Percentiles rank a stretch among this genome's conserved stretches.
Evolutionary conservation across 2,329 filamentous ascomycete genomes (phyloP).

Genomic region (Beauveria caledonica): DNA sequence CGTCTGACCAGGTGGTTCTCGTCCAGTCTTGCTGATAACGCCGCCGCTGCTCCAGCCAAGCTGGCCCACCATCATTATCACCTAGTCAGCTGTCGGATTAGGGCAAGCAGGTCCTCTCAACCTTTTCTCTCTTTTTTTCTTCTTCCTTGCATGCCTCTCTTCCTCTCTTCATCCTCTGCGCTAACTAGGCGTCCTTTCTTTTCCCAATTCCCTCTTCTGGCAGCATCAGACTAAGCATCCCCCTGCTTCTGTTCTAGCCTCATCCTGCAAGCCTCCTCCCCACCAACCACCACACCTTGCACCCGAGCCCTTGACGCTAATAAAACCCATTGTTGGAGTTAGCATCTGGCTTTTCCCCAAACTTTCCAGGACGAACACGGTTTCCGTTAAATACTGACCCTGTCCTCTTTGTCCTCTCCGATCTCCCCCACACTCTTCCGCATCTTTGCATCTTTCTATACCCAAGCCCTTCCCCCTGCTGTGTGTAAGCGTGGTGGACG

Average conservation of each 20-base stretch:
- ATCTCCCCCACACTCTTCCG: neutral
- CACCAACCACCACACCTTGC: neutral
- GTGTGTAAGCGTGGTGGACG: neutral
- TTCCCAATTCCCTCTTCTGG: neutral
- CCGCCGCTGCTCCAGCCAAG: neutral
- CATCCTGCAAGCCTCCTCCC: neutral
- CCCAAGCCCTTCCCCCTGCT: neutral
- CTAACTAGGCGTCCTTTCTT: neutral
- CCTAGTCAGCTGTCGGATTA: constrained; percentile 4
- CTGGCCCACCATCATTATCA: constrained; percentile 4
- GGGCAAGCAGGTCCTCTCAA: neutral
- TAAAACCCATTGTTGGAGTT: constrained; percentile 6
- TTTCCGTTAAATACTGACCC: constrained; percentile 1
- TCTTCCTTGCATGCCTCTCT: neutral
- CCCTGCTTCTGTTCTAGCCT: constrained; percentile 8
- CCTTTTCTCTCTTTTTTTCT: neutral
- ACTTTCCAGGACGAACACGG: neutral
- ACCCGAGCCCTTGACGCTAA: neutral
- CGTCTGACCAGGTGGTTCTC: neutral
- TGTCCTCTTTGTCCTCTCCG: neutral
- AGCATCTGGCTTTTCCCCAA: neutral
- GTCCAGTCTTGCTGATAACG: constrained; percentile 7
- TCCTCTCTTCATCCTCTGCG: neutral
- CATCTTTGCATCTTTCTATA: neutral
- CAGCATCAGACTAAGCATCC: neutral